These are phyloP conservation scores for Nothophytophthora sp. DNA, from an alignment of 352 stramenopile species.

Conservation along the genomic window DNA sequence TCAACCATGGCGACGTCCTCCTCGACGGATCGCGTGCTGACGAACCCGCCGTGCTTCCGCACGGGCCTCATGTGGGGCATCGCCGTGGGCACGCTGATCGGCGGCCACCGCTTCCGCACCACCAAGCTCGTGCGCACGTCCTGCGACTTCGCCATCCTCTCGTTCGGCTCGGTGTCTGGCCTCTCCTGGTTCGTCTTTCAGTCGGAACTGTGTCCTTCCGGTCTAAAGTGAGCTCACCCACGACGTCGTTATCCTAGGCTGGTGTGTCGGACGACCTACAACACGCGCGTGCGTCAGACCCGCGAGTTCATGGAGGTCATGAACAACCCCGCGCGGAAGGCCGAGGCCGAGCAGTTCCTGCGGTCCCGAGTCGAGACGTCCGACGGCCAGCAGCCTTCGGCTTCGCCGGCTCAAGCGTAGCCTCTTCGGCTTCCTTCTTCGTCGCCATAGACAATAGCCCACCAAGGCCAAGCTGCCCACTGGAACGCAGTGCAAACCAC, in stretches of 20 bases:
- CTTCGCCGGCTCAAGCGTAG: too few species aligned
- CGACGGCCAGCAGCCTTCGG: too few species aligned
- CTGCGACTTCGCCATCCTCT: constrained; percentile 64
- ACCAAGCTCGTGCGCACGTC: constrained; percentile 52
- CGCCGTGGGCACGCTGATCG: constrained; percentile 52
- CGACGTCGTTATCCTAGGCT: too few species aligned
- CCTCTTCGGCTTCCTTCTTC: too few species aligned
- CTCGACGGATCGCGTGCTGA: constrained; percentile 43
- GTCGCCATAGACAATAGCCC: too few species aligned
- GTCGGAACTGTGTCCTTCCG: too few species aligned
- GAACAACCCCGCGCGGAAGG: constrained; percentile 75
- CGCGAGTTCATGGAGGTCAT: constrained; percentile 85
- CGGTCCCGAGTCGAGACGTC: constrained; percentile 49
- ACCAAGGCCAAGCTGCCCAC: too few species aligned
- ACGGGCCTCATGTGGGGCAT: constrained; percentile 82
- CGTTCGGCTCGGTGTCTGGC: constrained; percentile 58
- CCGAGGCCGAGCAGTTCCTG: constrained; percentile 78
- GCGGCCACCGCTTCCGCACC: constrained; percentile 69
- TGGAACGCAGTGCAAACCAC: too few species aligned
- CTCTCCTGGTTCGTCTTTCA: constrained; percentile 58
- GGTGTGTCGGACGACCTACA: constrained; percentile 60
- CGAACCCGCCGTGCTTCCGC: constrained; percentile 82
- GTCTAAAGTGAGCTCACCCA: too few species aligned
- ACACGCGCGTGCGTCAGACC: constrained; percentile 53
- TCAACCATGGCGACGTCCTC: constrained; percentile 1